These are phyloP conservation scores for Cladophialophora chaetospira DNA, from an alignment of 2,329 filamentous ascomycete genomes.

Conservation along the genomic window DNA sequence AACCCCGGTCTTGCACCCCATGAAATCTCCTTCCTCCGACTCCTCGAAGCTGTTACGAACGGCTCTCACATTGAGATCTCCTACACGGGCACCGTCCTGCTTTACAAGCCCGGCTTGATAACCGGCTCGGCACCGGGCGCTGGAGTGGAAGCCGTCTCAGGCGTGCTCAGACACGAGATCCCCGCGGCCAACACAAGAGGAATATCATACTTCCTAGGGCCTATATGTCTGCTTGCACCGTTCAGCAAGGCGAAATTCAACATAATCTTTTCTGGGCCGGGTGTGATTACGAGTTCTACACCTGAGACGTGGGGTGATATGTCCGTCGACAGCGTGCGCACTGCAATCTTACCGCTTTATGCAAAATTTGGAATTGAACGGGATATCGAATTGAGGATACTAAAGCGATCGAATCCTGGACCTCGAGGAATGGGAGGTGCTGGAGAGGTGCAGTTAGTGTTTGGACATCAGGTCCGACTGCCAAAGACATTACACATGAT, in stretches of 20 bases:
- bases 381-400: slow-evolving; percentile 78
- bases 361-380: slow-evolving; percentile 87
- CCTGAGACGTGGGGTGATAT: slow-evolving; percentile 71
- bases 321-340: slow-evolving; percentile 89
- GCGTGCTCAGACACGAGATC: slow-evolving; percentile 79
- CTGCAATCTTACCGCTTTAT: slow-evolving; percentile 86
- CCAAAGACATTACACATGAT: slow-evolving; percentile 92
- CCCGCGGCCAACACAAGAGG: slow-evolving; percentile 76
- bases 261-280: slow-evolving; percentile 83
- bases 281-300: slow-evolving; percentile 88
- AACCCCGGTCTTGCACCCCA: slow-evolving; percentile 86
- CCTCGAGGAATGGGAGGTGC: slow-evolving; percentile 76
- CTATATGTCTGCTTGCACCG: slow-evolving; percentile 84
- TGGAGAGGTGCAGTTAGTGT: slow-evolving; percentile 89
- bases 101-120: slow-evolving; percentile 89
- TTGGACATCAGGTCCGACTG: slow-evolving; percentile 87
- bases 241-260: slow-evolving; percentile 92
- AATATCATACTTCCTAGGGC: slow-evolving; percentile 87
- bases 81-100: slow-evolving; percentile 89
- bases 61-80: slow-evolving; percentile 93
- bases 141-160: slow-evolving; percentile 64
- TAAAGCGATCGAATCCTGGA: slow-evolving; percentile 77
- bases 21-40: slow-evolving; percentile 92
- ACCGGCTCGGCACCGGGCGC: slow-evolving; percentile 78
- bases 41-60: slow-evolving; percentile 93